Conservation (phyloP, 2,329 filamentous ascomycete species). For the Apiospora arundinis region DNA sequence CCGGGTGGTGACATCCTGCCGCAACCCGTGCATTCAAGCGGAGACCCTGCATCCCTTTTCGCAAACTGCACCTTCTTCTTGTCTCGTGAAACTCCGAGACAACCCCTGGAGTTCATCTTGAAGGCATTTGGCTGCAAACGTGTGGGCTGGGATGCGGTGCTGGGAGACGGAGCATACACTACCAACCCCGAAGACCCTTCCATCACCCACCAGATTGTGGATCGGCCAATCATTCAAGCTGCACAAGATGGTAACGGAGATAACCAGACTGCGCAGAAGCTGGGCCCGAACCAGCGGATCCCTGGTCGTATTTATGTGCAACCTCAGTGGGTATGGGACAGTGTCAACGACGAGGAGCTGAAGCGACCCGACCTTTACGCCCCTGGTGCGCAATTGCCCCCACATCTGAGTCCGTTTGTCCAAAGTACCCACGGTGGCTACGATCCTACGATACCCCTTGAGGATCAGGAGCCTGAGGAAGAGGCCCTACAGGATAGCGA, state of each 20-base stretch:
- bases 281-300: conserved; percentile 72
- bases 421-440: conserved; percentile 87
- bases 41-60: conserved; percentile 78
- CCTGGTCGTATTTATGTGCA: conserved; percentile 94
- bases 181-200: conserved; percentile 84
- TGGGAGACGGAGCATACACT: conserved; percentile 92
- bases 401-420: conserved; percentile 95
- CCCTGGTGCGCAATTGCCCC: conserved; percentile 87
- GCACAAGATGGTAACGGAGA: conserved; percentile 58
- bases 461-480: conserved; percentile 85
- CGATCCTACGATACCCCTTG: conserved; percentile 85
- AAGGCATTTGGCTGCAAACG: conserved; percentile 95
- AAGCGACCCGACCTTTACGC: conserved; percentile 87
- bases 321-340: conserved; percentile 99
- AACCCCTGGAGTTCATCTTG: conserved; percentile 90
- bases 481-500: conserved; percentile 79
- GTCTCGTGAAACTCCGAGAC: conserved; percentile 89
- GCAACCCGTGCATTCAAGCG: conserved; percentile 74
- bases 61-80: conserved; percentile 89
- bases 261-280: conserved; percentile 66
- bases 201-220: conserved; percentile 97
- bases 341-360: conserved; percentile 88
- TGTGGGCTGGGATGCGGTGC: conserved; percentile 90
- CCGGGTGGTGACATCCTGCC: conserved; percentile 85
- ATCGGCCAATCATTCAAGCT: conserved; percentile 78